phyloP scores from a whole-genome alignment of 176 grass and related monocot genomes.

The Thalia dealbata region DNA sequence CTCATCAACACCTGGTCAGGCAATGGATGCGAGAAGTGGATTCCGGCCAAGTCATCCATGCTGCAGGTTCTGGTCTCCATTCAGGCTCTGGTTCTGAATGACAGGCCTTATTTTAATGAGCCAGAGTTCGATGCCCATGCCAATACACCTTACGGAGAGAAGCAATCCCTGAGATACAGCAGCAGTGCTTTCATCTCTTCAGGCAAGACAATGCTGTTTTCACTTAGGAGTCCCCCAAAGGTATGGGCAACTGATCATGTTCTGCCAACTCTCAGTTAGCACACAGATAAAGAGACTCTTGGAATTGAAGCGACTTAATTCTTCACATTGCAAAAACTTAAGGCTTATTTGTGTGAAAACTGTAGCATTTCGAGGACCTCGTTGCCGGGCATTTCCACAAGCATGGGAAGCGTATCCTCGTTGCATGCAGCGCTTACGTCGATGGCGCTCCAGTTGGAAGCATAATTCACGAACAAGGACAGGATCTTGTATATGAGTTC shows the following conservation, averaged over 20 bases:
- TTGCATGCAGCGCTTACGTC: conserved; percentile 71
- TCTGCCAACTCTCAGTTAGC: conserved; percentile 11
- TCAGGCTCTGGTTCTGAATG: conserved; percentile 64
- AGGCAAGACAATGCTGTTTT: too few relatives aligned
- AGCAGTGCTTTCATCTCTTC: too few relatives aligned
- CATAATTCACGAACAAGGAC: too few relatives aligned
- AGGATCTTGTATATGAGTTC: too few relatives aligned
- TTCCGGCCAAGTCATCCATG: conserved; percentile 49
- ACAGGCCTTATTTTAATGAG: conserved; percentile 67
- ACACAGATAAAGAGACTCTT: too few relatives aligned
- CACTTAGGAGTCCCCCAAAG: too few relatives aligned
- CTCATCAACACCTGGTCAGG: conserved; percentile 75
- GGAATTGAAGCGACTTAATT: neutral
- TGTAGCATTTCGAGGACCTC: conserved; percentile 81
- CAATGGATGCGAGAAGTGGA: conserved; percentile 26
- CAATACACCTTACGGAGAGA: too few relatives aligned
- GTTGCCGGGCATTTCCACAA: conserved; percentile 61
- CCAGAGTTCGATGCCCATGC: conserved; percentile 10
- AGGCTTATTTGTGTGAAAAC: neutral
- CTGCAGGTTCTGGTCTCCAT: conserved; percentile 68
- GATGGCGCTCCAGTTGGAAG: conserved; percentile 25
- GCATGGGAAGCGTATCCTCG: conserved; percentile 37
- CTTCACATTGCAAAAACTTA: neutral
- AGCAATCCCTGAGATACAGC: too few relatives aligned
- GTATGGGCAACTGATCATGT: too few relatives aligned